Conservation (phyloP, 2,329 filamentous ascomycete species). For the Domatiomyces catenatus region DNA sequence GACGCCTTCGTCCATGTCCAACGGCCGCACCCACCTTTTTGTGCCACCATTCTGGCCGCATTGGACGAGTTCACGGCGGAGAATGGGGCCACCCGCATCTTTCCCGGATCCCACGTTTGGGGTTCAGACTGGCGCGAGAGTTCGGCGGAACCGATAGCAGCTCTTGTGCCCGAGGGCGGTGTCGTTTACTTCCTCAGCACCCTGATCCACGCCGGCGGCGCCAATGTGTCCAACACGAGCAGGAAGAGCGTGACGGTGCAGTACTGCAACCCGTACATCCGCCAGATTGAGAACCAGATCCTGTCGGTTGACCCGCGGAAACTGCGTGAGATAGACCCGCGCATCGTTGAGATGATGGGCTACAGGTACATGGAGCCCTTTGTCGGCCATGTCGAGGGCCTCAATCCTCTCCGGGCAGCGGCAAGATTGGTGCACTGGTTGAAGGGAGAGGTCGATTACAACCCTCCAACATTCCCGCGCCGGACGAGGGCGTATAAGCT, state of each 20-base stretch:
- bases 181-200: slow-evolving; percentile 24
- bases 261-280: slow-evolving; percentile 28
- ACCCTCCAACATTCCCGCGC: slow-evolving; percentile 19
- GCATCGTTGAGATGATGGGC: slow-evolving; percentile 24
- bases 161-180: slow-evolving; percentile 25
- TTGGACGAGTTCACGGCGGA: slow-evolving; percentile 12
- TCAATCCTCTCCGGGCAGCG: slow-evolving; percentile 19
- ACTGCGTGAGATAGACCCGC: slow-evolving; percentile 18
- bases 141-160: slow-evolving; percentile 21
- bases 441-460: slow-evolving; percentile 17
- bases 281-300: slow-evolving; percentile 22
- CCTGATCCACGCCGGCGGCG: slow-evolving; percentile 26
- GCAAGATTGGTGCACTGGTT: slow-evolving; percentile 21
- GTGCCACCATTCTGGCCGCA: slow-evolving; percentile 22
- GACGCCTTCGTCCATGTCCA: slow-evolving; percentile 22
- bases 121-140: slow-evolving; percentile 16
- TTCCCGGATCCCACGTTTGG: slow-evolving; percentile 26
- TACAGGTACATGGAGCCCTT: slow-evolving; percentile 21
- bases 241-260: slow-evolving; percentile 26
- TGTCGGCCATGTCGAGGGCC: slow-evolving; percentile 22
- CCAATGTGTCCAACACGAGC: slow-evolving; percentile 19
- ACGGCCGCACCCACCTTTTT: slow-evolving; percentile 23
- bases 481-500: slow-evolving; percentile 9
- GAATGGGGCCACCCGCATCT: slow-evolving; percentile 22
- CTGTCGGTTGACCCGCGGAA: slow-evolving; percentile 22